These are phyloP conservation scores for Hippophae tibetana DNA, from an alignment of 306 rosid species.

Conservation along the genomic window DNA sequence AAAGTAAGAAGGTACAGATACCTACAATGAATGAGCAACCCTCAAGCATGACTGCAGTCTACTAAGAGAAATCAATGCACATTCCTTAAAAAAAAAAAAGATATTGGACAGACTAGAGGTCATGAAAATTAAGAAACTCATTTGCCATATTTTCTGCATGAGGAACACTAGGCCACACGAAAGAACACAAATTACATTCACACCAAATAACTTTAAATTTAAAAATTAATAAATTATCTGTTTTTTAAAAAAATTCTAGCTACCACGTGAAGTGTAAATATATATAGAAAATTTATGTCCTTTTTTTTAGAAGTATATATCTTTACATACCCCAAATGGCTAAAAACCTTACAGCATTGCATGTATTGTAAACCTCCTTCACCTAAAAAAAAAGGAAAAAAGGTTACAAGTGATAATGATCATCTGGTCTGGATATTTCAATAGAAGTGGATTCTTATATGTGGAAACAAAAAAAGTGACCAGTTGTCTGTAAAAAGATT, in stretches of 20 bases:
- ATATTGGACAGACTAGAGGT: constrained; percentile 45
- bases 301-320: not conserved
- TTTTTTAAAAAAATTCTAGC: no score
- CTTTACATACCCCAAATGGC: constrained; percentile 14
- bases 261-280: no score
- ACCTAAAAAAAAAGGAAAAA: not conserved
- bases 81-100: constrained; percentile 59
- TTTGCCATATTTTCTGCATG: constrained; percentile 6
- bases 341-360: not conserved
- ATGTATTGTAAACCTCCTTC: not conserved
- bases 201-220: no score
- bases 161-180: no score
- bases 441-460: constrained; percentile 23
- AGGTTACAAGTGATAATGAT: constrained; percentile 1
- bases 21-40: constrained; percentile 8
- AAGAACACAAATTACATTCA: no score
- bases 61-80: constrained; percentile 48
- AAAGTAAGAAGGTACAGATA: no score
- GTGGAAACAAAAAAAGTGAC: no score
- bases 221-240: no score
- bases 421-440: constrained; percentile 29
- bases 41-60: constrained; percentile 22
- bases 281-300: no score
- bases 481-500: constrained; percentile 22
- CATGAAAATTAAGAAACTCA: constrained; percentile 25